Percentiles rank a stretch among this genome's conserved stretches.
Conservation (phyloP, 257 asterid species). For the Ligustrum vulgare region DNA sequence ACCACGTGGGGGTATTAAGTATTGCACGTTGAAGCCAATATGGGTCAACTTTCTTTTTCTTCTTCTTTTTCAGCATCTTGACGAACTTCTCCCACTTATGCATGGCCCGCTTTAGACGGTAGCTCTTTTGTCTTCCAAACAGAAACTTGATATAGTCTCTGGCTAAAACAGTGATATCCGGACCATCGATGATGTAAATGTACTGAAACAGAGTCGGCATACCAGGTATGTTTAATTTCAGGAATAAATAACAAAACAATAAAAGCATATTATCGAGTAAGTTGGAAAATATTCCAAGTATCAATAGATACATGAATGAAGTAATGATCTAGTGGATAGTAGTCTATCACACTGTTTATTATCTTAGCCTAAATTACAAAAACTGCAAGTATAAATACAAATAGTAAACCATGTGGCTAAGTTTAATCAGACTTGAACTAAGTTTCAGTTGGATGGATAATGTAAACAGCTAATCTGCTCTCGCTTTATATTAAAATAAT, state of each 20-base stretch:
- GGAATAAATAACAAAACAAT: neutral
- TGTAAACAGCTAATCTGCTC: neutral
- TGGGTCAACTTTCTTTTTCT: constrained; percentile 48
- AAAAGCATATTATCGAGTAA: neutral
- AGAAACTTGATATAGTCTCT: constrained; percentile 56
- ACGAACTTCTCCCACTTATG: constrained; percentile 36
- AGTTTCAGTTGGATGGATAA: neutral
- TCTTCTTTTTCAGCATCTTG: constrained; percentile 31
- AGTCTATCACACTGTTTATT: neutral
- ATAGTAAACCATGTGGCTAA: neutral
- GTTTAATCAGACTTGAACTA: neutral
- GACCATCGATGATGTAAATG: constrained; percentile 59
- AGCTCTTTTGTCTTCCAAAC: constrained; percentile 54
- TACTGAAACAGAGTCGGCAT: constrained; percentile 52
- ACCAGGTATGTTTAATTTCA: neutral
- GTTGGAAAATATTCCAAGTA: neutral
- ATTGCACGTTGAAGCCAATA: constrained; percentile 58
- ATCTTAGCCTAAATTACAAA: neutral
- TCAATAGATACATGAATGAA: neutral
- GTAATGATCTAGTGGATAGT: no score
- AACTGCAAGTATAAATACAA: neutral
- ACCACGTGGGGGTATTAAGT: constrained; percentile 52
- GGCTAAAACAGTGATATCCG: constrained; percentile 46
- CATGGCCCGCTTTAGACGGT: constrained; percentile 52
- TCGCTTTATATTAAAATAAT: no score